Conservation (phyloP, 441 rosid genomes). For the Brassica balearica region DNA sequence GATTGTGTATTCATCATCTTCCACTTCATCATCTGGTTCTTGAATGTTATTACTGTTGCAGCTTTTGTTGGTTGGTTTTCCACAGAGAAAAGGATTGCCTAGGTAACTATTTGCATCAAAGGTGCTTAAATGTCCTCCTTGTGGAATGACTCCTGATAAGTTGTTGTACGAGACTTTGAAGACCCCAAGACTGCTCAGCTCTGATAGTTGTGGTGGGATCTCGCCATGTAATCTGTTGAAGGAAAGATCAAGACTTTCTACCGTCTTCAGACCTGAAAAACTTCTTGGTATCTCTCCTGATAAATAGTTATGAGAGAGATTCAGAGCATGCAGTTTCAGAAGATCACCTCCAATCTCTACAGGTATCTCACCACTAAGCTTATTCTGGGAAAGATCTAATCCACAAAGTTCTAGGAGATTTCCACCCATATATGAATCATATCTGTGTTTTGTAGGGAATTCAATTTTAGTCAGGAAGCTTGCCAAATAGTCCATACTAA, state of each 20-base stretch:
- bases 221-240: background rate
- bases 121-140: background rate
- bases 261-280: background rate
- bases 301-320: background rate
- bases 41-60: background rate
- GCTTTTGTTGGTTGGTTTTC: background rate
- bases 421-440: background rate
- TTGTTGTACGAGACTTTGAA: background rate
- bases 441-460: background rate
- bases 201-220: background rate
- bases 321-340: background rate
- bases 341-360: background rate
- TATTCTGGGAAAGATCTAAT: slow-evolving; percentile 1
- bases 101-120: background rate
- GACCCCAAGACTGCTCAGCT: background rate
- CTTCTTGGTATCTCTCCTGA: background rate
- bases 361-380: background rate
- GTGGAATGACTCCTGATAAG: slow-evolving; percentile 2
- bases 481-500: background rate
- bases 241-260: background rate
- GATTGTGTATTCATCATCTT: background rate
- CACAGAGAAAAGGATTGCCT: background rate
- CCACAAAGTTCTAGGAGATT: background rate
- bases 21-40: background rate
- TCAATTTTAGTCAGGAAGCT: background rate